Conservation (phyloP, 768 basidiomycete genomes). For the Mycena floridula region DNA sequence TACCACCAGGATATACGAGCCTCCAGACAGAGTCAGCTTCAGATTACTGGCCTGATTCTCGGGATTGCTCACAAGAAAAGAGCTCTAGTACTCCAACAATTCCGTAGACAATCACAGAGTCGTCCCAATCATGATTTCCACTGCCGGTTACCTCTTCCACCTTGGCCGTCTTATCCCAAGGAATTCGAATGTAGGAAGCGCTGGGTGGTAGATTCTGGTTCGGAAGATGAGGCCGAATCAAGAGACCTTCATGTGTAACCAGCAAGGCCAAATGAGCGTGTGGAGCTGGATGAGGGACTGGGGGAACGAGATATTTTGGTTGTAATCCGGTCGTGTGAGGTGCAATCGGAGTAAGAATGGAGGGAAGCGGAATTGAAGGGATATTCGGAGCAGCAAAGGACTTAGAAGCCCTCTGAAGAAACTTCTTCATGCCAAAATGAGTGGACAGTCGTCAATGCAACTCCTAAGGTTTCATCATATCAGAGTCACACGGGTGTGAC, state of each 20-base stretch:
- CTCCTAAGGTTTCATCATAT: not conserved
- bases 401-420: not conserved
- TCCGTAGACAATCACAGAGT: slow-evolving; percentile 61
- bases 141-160: slow-evolving; percentile 44
- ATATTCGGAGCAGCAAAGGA: slow-evolving; percentile 3
- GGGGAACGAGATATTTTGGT: slow-evolving; percentile 58
- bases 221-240: slow-evolving; percentile 52
- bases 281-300: slow-evolving; percentile 71
- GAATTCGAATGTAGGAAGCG: slow-evolving; percentile 40
- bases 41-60: too few relatives aligned
- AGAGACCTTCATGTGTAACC: slow-evolving; percentile 53
- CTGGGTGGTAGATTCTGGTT: slow-evolving; percentile 17
- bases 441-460: not conserved
- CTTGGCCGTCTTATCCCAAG: slow-evolving; percentile 53
- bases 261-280: slow-evolving; percentile 63
- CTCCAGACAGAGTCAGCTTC: too few relatives aligned
- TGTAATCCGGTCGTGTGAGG: slow-evolving; percentile 36
- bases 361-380: slow-evolving; percentile 9
- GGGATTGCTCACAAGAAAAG: slow-evolving; percentile 66
- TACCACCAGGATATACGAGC: slow-evolving; percentile 72
- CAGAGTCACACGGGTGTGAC: not conserved
- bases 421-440: slow-evolving; percentile 3
- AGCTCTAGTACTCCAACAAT: slow-evolving; percentile 71
- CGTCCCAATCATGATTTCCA: slow-evolving; percentile 45
- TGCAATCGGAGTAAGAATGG: slow-evolving; percentile 1